Base-by-base conservation (phyloP, 352 stramenopile species). In the Phytopythium delawarense region DNA sequence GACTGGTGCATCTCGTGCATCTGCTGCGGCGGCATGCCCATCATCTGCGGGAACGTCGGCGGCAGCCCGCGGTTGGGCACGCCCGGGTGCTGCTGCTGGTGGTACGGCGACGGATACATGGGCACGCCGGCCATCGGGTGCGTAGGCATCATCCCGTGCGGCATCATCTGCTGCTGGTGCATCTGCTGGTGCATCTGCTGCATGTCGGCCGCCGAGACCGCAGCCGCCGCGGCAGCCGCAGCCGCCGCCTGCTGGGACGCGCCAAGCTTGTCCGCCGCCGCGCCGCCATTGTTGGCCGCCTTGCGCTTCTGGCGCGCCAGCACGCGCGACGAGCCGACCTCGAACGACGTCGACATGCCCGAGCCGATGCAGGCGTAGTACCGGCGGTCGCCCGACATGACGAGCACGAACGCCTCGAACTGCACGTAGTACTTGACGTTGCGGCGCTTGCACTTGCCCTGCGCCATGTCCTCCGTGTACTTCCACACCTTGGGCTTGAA, bases 401-500 rank as follows among this genome's bases (percentile, higher is more conserved):
- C 81, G 40, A 87, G 79, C 55, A 94, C 78, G 53, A 92, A 94
- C 1, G 86, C 86, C 64, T 94, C 86, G 52, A 94, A 94, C 70
- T 94, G 86, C 58, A 94, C 83, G 62, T 94, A 94, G 69, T 92
- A 94, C 74, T 90, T 89, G 65, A 94, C 83, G 65, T 92, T 94
- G 65, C 83, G 83, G 46, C 85, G 84, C 65, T 94, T 94, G 75
- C 84, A 93, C 70, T 92, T 92, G 75, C 83, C 86, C 55, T 91
- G 85, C n/a, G 83, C 74, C 86, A 94, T 92, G 61, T 94, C 86
- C 35, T 94, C 86, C 50, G 71, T 88, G 80, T 94, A 94, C 69
- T 94, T 94, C 86, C 86, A 94, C 2, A 94, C 86, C 69, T 94
- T 94, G 23, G 86, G 86, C 72, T 94, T 94, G 71, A 94, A 94